phyloP scores from a whole-genome alignment of 306 rosid species.

The Dicorynia guianensis region DNA sequence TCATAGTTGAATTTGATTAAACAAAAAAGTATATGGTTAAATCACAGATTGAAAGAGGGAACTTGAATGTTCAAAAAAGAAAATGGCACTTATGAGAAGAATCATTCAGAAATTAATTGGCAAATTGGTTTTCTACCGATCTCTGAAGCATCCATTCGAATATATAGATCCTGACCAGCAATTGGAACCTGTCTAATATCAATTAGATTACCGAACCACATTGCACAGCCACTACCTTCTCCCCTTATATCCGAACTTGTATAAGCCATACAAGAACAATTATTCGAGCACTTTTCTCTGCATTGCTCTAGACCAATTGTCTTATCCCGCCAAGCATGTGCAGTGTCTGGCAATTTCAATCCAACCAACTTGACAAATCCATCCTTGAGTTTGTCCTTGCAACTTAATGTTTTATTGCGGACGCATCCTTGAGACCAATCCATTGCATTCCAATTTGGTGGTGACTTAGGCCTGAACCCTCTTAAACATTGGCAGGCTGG shows the following conservation, averaged over 20 bases:
- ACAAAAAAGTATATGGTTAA: background rate
- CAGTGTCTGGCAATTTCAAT: conserved; percentile 45
- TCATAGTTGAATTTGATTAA: background rate
- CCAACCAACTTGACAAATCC: background rate
- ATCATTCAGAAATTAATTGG: background rate
- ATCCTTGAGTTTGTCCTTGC: background rate
- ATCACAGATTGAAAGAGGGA: too few relatives aligned
- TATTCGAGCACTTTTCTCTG: conserved; percentile 28
- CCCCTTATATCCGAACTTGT: conserved; percentile 40
- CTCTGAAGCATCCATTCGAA: conserved; percentile 31
- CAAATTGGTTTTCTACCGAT: too few relatives aligned
- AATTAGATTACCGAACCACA: conserved; percentile 36
- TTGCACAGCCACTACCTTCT: conserved; percentile 38
- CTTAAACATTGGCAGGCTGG: conserved; percentile 37
- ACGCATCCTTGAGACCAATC: conserved; percentile 38
- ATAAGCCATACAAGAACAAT: conserved; percentile 42
- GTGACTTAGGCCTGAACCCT: conserved; percentile 32
- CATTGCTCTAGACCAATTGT: conserved; percentile 29
- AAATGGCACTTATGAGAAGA: background rate
- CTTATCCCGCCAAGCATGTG: conserved; percentile 1
- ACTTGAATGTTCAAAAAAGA: background rate
- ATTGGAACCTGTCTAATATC: conserved; percentile 1
- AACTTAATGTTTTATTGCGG: background rate
- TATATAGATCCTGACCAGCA: conserved; percentile 22
- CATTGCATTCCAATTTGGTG: conserved; percentile 3